Percentiles rank a stretch among this genome's conserved stretches.
phyloP scores from a whole-genome alignment of 2,329 filamentous ascomycete genomes.

The Ambrosiella xylebori region DNA sequence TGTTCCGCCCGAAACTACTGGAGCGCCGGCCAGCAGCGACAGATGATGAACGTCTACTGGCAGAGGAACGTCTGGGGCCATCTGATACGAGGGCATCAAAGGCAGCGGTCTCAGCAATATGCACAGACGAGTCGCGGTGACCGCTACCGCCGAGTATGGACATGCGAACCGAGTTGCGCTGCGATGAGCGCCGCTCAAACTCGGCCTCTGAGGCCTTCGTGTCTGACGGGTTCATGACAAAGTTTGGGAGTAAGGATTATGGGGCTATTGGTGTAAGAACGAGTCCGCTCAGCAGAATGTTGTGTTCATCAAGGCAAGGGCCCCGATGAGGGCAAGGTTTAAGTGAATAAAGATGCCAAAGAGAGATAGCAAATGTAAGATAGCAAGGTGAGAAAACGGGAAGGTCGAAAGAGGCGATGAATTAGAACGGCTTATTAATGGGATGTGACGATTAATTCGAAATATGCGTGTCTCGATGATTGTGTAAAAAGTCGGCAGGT shows the following conservation, averaged over 20 bases:
- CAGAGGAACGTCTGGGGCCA: constrained; percentile 1
- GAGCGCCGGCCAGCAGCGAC: background rate
- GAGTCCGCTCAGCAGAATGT: background rate
- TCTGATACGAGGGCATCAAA: constrained; percentile 13
- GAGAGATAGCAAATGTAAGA: background rate
- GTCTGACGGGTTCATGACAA: constrained; percentile 4
- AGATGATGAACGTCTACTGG: background rate
- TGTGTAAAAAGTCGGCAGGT: too few species aligned
- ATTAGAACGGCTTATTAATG: too few species aligned
- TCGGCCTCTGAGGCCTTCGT: constrained; percentile 6
- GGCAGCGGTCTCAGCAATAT: constrained; percentile 4
- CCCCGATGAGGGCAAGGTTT: background rate
- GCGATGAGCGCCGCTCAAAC: constrained; percentile 7
- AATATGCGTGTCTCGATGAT: too few species aligned
- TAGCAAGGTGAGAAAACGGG: background rate
- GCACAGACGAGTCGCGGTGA: constrained; percentile 1
- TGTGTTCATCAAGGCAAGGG: background rate
- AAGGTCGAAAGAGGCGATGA: too few species aligned
- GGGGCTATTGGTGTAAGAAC: background rate
- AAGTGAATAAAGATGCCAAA: background rate
- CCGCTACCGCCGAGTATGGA: background rate
- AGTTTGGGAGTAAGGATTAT: background rate
- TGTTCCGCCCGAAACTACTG: background rate
- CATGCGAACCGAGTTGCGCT: constrained; percentile 5
- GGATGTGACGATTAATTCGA: too few species aligned